Conservation (phyloP, 2,329 filamentous ascomycete genomes). For the Fusarium tjaetaba region DNA sequence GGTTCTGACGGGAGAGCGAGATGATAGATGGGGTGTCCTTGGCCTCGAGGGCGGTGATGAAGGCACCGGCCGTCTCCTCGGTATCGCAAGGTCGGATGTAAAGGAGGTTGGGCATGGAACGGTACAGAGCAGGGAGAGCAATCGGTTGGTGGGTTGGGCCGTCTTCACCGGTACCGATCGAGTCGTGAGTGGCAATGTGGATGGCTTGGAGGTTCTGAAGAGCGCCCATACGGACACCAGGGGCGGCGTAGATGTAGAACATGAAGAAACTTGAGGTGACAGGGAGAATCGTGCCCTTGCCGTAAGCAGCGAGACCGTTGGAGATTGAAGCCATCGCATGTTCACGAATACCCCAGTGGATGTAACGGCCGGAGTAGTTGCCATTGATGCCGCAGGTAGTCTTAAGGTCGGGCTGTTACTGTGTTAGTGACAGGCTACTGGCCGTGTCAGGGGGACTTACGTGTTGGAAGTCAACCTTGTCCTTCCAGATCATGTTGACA, state of each 20-base stretch:
- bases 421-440: neutral
- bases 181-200: conserved; percentile 70
- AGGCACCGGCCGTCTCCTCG: conserved; percentile 67
- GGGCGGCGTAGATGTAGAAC: conserved; percentile 68
- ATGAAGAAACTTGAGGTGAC: conserved; percentile 71
- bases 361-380: conserved; percentile 63
- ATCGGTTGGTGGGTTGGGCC: conserved; percentile 72
- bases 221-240: conserved; percentile 69
- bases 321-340: conserved; percentile 69
- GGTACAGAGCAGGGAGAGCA: conserved; percentile 65
- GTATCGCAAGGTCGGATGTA: conserved; percentile 69
- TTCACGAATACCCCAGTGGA: conserved; percentile 69
- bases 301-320: conserved; percentile 68
- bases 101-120: conserved; percentile 70
- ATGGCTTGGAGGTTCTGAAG: conserved; percentile 65
- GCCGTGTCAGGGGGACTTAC: conserved; percentile 33
- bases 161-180: conserved; percentile 67
- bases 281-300: conserved; percentile 64
- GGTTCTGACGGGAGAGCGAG: conserved; percentile 57
- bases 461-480: conserved; percentile 60
- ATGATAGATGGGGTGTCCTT: conserved; percentile 57
- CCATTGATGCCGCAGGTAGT: conserved; percentile 63
- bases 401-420: conserved; percentile 47
- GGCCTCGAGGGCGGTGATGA: conserved; percentile 57
- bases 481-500: conserved; percentile 66